Evolutionary conservation across 129 eudicot genomes (phyloP).

Genomic region (Flaveria robusta): DNA sequence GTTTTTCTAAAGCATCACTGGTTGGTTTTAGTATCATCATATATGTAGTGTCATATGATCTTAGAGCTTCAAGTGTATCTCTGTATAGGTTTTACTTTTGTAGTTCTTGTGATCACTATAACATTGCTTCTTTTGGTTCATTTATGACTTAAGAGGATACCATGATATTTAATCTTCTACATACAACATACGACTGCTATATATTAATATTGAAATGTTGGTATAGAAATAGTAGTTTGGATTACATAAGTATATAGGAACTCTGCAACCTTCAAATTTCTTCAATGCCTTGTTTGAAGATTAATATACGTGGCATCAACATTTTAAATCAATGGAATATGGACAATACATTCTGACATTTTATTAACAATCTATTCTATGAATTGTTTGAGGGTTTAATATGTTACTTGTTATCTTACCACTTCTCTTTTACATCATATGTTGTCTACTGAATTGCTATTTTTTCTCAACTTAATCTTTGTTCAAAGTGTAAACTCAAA

Average conservation of each 20-base stretch:
- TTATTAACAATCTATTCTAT: background rate
- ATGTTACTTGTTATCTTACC: background rate
- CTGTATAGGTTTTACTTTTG: background rate
- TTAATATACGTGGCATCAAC: background rate
- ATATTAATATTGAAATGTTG: background rate
- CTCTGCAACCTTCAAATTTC: background rate
- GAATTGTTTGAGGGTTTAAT: background rate
- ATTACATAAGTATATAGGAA: background rate
- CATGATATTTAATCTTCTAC: conserved; percentile 22
- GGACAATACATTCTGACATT: background rate
- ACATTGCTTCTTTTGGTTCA: conserved; percentile 16
- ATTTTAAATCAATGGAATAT: background rate
- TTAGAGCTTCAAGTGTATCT: conserved; percentile 13
- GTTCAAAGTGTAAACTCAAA: conserved; percentile 10
- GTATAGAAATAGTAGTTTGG: background rate
- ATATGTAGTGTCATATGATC: background rate
- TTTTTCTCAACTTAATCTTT: background rate
- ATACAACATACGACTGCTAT: background rate
- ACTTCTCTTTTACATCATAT: background rate
- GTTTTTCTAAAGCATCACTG: conserved; percentile 13
- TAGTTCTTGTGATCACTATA: conserved; percentile 3
- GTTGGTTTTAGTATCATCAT: conserved; percentile 6
- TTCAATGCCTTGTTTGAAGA: background rate
- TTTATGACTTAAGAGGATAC: background rate
- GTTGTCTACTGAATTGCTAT: conserved; percentile 14